Conservation (phyloP, 2,329 filamentous ascomycete species). For the Xylaria digitata region DNA sequence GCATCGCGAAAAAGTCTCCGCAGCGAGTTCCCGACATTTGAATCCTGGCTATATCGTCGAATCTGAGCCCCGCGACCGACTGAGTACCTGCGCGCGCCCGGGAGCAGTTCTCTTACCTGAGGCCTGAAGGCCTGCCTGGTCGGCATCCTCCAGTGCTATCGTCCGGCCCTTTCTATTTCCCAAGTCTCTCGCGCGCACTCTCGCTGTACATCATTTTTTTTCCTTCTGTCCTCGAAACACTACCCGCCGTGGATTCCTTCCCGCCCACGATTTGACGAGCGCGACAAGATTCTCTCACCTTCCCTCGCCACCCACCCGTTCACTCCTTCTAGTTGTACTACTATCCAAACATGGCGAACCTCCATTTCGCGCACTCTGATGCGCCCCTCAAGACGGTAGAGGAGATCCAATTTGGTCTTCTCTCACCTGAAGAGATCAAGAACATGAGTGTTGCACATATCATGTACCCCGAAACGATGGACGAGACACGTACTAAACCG, state of each 20-base stretch:
- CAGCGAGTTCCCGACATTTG: constrained; percentile 50
- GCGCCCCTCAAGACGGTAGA: constrained; percentile 97
- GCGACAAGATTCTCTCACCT: constrained; percentile 21
- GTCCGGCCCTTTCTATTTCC: constrained; percentile 38
- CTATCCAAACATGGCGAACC: constrained; percentile 82
- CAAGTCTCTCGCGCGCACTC: constrained; percentile 45
- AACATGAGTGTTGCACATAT: constrained; percentile 97
- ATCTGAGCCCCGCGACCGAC: constrained; percentile 45
- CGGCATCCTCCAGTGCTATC: constrained; percentile 58
- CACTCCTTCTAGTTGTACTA: constrained; percentile 28
- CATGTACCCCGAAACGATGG: constrained; percentile 99
- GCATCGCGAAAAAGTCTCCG: constrained; percentile 56
- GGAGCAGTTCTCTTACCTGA: constrained; percentile 44
- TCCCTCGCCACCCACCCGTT: constrained; percentile 34
- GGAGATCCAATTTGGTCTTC: constrained; percentile 98
- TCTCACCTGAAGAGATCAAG: constrained; percentile 99
- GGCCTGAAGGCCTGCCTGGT: constrained; percentile 54
- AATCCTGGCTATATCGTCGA: constrained; percentile 48
- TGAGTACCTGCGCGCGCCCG: constrained; percentile 41
- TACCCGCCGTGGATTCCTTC: not conserved
- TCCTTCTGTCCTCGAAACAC: constrained; percentile 34
- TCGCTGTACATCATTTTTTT: constrained; percentile 38
- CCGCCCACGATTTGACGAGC: constrained; percentile 39
- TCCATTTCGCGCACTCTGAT: constrained; percentile 89
- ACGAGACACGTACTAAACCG: constrained; percentile 90